phyloP scores from a whole-genome alignment of 768 basidiomycete species.

The Cystofilobasidium ferigula region DNA sequence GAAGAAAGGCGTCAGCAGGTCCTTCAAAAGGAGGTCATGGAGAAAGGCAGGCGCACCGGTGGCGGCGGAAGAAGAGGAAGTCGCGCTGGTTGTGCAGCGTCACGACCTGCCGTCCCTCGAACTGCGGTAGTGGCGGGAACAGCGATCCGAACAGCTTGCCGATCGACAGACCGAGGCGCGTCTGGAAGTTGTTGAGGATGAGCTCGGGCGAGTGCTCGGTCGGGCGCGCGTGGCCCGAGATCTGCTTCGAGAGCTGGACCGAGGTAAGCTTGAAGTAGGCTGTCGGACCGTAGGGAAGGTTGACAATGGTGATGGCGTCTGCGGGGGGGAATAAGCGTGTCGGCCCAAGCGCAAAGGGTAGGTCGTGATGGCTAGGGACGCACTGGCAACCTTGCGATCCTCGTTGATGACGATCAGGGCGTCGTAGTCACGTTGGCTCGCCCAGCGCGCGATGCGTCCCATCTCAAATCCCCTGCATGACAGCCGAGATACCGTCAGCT shows the following conservation, averaged over 20 bases:
- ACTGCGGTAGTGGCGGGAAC: slow-evolving; percentile 89
- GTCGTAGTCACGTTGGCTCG: slow-evolving; percentile 72
- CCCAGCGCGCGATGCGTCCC: slow-evolving; percentile 86
- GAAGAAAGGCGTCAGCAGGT: neutral
- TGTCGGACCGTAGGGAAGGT: slow-evolving; percentile 83
- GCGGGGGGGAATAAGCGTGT: neutral
- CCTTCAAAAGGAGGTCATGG: neutral
- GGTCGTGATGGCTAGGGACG: slow-evolving; percentile 36
- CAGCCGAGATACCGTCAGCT: no score
- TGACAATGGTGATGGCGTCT: slow-evolving; percentile 88
- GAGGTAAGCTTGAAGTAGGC: slow-evolving; percentile 92
- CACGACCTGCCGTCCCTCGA: slow-evolving; percentile 90
- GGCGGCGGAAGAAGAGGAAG: slow-evolving; percentile 92
- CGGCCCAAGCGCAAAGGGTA: neutral
- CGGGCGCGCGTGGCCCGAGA: slow-evolving; percentile 82
- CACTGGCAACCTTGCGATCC: slow-evolving; percentile 85
- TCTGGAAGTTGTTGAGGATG: slow-evolving; percentile 86
- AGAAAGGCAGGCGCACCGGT: slow-evolving; percentile 50
- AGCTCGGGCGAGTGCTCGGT: slow-evolving; percentile 91
- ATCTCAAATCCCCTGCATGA: slow-evolving; percentile 76
- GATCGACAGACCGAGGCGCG: slow-evolving; percentile 80
- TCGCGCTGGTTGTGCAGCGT: slow-evolving; percentile 95
- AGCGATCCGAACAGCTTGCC: slow-evolving; percentile 93
- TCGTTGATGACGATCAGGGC: slow-evolving; percentile 90
- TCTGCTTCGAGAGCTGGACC: slow-evolving; percentile 70